Conservation (phyloP, 129 eudicot species). For the Arctium lappa region DNA sequence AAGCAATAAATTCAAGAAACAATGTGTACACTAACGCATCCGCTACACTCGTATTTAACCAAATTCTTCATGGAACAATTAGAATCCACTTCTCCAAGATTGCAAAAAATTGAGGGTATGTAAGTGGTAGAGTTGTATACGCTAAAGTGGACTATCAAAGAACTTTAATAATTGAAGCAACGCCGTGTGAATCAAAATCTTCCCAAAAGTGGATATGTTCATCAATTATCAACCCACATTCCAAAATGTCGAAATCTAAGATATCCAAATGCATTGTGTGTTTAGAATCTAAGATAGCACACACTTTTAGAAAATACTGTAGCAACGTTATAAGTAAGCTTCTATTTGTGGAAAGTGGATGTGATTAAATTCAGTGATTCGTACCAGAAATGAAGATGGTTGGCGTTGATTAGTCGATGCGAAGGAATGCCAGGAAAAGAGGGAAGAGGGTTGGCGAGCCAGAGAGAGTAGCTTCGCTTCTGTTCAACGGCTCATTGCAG, state of each 20-base stretch:
- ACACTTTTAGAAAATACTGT: background rate
- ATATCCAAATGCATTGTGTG: background rate
- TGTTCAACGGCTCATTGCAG: slow-evolving; percentile 3
- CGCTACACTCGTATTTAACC: background rate
- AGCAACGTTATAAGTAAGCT: background rate
- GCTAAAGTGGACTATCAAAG: background rate
- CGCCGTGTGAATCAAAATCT: slow-evolving; percentile 6
- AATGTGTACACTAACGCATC: background rate
- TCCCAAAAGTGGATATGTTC: slow-evolving; percentile 11
- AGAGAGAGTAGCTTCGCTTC: background rate
- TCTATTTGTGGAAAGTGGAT: background rate
- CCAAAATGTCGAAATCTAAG: slow-evolving; percentile 2
- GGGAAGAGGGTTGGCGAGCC: background rate
- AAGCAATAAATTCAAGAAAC: background rate
- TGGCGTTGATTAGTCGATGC: background rate
- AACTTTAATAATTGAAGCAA: background rate
- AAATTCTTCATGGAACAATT: background rate
- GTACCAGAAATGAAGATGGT: slow-evolving; percentile 19
- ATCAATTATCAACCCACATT: slow-evolving; percentile 8
- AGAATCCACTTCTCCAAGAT: background rate
- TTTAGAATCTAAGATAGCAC: background rate
- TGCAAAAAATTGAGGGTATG: background rate
- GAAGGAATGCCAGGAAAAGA: slow-evolving; percentile 1
- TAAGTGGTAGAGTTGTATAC: background rate
- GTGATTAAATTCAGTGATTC: background rate